These are phyloP conservation scores for Salix arbutifolia DNA, from an alignment of 345 rosid genomes.

Conservation along the genomic window DNA sequence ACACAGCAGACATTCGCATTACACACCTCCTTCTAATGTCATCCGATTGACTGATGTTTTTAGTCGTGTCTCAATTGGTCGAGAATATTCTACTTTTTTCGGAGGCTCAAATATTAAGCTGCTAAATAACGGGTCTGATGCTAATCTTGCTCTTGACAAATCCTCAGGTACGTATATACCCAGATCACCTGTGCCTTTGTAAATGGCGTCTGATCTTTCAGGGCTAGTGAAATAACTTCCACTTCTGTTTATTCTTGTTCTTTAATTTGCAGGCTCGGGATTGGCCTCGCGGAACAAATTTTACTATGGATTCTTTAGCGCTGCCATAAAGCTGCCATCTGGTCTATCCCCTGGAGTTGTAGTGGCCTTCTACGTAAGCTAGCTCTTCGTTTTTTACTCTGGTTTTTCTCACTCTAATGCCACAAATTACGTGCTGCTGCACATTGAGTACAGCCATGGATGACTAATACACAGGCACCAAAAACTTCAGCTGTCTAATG, in stretches of 20 bases:
- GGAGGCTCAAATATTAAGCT: conserved; percentile 56
- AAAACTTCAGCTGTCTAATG: conserved; percentile 62
- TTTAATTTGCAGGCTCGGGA: conserved; percentile 57
- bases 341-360: conserved; percentile 90
- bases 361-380: conserved; percentile 82
- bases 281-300: conserved; percentile 52
- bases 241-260: neutral
- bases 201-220: neutral
- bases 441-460: neutral
- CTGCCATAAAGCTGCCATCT: conserved; percentile 78
- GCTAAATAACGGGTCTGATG: conserved; percentile 52
- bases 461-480: neutral
- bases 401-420: neutral
- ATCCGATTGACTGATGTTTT: conserved; percentile 62
- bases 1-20: conserved; percentile 46
- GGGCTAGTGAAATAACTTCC: neutral
- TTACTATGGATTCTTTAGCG: conserved; percentile 78
- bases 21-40: conserved; percentile 56
- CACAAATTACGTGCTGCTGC: neutral
- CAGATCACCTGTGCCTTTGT: neutral
- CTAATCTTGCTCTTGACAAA: conserved; percentile 64
- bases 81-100: conserved; percentile 40
- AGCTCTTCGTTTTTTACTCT: neutral
- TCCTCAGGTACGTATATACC: conserved; percentile 41
- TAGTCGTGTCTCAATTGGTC: conserved; percentile 40